Percentiles rank a stretch among this genome's conserved stretches.
Conservation (phyloP, 345 rosid species). For the Sonneratia caseolaris region DNA sequence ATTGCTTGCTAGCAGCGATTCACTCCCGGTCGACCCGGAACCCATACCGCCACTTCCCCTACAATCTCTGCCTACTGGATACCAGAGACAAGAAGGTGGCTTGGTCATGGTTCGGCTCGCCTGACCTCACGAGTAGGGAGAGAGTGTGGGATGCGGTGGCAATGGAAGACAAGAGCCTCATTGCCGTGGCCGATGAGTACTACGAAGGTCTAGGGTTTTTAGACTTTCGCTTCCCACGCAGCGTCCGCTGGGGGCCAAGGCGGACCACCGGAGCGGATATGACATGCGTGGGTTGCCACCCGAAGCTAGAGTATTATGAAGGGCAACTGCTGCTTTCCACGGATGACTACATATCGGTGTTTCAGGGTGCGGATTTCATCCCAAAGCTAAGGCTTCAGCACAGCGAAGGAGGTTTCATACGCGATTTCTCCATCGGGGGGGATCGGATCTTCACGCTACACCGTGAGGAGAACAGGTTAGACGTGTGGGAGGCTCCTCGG, state of each 20-base stretch:
- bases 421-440: slow-evolving; percentile 82
- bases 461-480: slow-evolving; percentile 77
- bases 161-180: slow-evolving; percentile 69
- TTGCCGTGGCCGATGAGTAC: slow-evolving; percentile 80
- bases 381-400: slow-evolving; percentile 61
- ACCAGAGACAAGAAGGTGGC: slow-evolving; percentile 74
- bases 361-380: slow-evolving; percentile 80
- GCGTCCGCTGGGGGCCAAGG: slow-evolving; percentile 74
- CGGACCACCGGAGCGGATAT: slow-evolving; percentile 64
- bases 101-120: slow-evolving; percentile 83
- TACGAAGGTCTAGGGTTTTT: slow-evolving; percentile 85
- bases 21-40: slow-evolving; percentile 37
- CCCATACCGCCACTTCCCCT: slow-evolving; percentile 70
- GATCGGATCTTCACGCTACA: slow-evolving; percentile 85
- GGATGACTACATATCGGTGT: slow-evolving; percentile 76
- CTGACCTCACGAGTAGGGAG: slow-evolving; percentile 46
- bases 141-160: slow-evolving; percentile 87
- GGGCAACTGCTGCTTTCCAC: slow-evolving; percentile 87
- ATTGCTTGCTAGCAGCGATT: slow-evolving; percentile 61
- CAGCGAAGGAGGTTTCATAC: slow-evolving; percentile 67
- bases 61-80: slow-evolving; percentile 81
- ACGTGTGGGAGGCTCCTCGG: slow-evolving; percentile 84
- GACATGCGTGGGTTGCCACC: slow-evolving; percentile 79
- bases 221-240: slow-evolving; percentile 55
- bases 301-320: slow-evolving; percentile 67